Evolutionary conservation across 1,284 basidiomycete species (phyloP).

Genomic region (Cryptococcus maquisensis): DNA sequence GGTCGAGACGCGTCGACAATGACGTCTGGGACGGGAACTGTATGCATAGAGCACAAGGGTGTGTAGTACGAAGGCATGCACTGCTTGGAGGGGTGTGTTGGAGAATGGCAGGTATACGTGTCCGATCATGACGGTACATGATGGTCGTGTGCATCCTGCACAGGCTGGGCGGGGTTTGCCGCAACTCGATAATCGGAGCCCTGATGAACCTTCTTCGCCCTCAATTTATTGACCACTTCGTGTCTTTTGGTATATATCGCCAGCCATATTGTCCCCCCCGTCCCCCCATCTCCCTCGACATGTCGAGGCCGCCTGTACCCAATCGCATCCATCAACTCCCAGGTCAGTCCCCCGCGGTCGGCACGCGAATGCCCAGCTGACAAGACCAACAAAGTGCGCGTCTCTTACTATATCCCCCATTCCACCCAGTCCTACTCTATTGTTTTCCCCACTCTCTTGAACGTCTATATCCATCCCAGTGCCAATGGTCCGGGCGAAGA

Average conservation of each 20-base stretch:
- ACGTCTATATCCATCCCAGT: constrained; percentile 43
- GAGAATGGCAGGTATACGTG: too few relatives aligned
- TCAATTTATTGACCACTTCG: too few relatives aligned
- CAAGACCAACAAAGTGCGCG: constrained; percentile 29
- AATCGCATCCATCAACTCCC: constrained; percentile 43
- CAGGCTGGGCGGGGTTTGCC: too few relatives aligned
- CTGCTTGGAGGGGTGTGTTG: too few relatives aligned
- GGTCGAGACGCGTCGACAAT: too few relatives aligned
- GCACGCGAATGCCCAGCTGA: constrained; percentile 1
- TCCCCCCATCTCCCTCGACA: constrained; percentile 5
- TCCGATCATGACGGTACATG: too few relatives aligned
- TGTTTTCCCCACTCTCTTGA: constrained; percentile 32
- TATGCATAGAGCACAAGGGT: too few relatives aligned
- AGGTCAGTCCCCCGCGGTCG: constrained; percentile 22
- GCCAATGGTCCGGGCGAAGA: constrained; percentile 13
- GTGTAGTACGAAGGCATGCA: too few relatives aligned
- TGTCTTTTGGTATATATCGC: background rate
- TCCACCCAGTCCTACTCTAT: constrained; percentile 37
- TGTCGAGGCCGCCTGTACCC: constrained; percentile 27
- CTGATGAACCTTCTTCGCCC: too few relatives aligned
- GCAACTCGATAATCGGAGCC: too few relatives aligned
- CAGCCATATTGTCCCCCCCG: background rate
- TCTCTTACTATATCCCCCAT: constrained; percentile 39
- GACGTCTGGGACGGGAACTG: too few relatives aligned
- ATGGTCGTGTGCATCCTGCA: too few relatives aligned